phyloP scores from a whole-genome alignment of 768 basidiomycete species.

The Tephrocybe sp. region DNA sequence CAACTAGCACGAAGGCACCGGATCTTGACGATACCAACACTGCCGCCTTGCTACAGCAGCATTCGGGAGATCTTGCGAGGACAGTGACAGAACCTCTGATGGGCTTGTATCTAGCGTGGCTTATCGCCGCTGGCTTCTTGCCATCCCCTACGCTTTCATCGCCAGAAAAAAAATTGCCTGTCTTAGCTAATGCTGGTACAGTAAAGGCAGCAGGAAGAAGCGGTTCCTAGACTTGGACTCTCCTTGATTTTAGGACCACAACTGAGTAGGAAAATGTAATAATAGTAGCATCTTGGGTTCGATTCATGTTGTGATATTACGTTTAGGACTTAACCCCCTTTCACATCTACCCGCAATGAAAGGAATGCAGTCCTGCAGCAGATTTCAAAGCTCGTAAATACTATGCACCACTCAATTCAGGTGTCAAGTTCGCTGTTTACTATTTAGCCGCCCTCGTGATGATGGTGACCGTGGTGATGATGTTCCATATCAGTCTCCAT shows the following conservation, averaged over 20 bases:
- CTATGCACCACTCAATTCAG: too few species aligned
- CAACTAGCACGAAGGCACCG: slow-evolving; percentile 93
- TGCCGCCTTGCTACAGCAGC: slow-evolving; percentile 49
- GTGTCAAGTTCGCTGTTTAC: too few species aligned
- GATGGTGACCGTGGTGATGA: slow-evolving; percentile 7
- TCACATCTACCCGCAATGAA: too few species aligned
- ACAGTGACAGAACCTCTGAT: slow-evolving; percentile 78
- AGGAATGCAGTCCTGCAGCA: neutral
- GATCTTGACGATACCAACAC: slow-evolving; percentile 89
- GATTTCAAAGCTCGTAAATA: too few species aligned
- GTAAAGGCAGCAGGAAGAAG: slow-evolving; percentile 71
- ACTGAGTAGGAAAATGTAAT: slow-evolving; percentile 8
- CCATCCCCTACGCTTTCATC: slow-evolving; percentile 41
- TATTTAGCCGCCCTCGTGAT: neutral
- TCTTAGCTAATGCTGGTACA: slow-evolving; percentile 32
- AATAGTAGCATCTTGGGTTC: neutral
- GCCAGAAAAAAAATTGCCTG: slow-evolving; percentile 47
- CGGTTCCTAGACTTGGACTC: slow-evolving; percentile 35
- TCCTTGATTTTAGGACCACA: neutral
- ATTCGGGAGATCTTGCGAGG: slow-evolving; percentile 32
- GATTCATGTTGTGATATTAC: neutral
- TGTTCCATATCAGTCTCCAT: neutral
- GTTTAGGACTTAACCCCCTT: neutral
- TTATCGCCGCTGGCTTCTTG: slow-evolving; percentile 82
- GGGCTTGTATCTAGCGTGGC: slow-evolving; percentile 91